Percentiles rank a stretch among this genome's conserved stretches.
These are phyloP conservation scores for Lactarius tabidus DNA, from an alignment of 768 basidiomycete species.

Conservation along the genomic window DNA sequence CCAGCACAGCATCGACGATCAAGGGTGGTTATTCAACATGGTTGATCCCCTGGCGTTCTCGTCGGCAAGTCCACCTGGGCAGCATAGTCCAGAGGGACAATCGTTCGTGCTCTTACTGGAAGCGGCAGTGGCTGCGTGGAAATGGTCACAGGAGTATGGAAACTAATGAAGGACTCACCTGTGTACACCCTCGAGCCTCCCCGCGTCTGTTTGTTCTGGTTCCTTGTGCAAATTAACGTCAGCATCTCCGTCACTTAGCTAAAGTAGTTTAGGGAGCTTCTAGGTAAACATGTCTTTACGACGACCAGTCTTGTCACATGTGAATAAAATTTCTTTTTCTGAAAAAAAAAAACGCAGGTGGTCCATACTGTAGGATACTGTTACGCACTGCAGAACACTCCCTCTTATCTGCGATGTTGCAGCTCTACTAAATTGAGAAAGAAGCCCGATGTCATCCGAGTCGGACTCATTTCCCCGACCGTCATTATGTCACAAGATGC, in stretches of 20 bases:
- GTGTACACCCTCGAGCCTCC: neutral
- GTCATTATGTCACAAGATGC: neutral
- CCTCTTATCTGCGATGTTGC: neutral
- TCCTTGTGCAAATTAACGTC: too few species aligned
- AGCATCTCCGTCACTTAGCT: too few species aligned
- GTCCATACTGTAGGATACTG: too few species aligned
- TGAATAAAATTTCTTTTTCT: too few species aligned
- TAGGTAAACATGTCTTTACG: too few species aligned
- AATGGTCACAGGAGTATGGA: neutral
- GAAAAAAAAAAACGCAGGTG: too few species aligned
- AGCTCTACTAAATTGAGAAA: neutral
- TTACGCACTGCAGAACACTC: too few species aligned
- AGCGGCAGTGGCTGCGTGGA: constrained; percentile 20
- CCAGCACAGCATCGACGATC: constrained; percentile 35
- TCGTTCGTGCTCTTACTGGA: constrained; percentile 26
- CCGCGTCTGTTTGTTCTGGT: too few species aligned
- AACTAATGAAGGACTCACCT: neutral
- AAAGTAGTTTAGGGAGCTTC: too few species aligned
- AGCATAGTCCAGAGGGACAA: constrained; percentile 26
- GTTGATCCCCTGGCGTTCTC: constrained; percentile 19
- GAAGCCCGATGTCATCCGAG: neutral
- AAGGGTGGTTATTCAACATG: constrained; percentile 25
- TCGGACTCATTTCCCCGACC: neutral
- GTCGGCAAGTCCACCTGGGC: constrained; percentile 9
- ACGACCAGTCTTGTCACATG: too few species aligned